A percentile compares a stretch with the other conserved stretches of the same genome.
These are phyloP conservation scores for Ophiostoma quercus DNA, from an alignment of 2,329 filamentous ascomycete genomes.

Conservation along the genomic window DNA sequence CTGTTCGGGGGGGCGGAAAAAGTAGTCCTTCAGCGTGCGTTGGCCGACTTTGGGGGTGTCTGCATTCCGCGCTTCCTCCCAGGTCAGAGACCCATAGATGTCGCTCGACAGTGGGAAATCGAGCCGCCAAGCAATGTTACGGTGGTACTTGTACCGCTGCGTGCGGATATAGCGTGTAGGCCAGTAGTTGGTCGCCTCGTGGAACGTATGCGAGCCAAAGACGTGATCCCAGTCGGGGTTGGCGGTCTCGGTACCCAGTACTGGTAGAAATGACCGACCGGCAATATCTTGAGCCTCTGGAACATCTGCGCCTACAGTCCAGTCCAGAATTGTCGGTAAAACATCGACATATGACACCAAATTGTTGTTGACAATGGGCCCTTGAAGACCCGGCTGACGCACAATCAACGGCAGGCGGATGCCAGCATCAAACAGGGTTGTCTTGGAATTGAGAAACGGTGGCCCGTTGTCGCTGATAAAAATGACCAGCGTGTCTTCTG, in stretches of 20 bases:
- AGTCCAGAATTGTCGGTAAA: constrained; percentile 43
- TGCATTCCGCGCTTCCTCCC: constrained; percentile 24
- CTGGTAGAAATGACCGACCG: constrained; percentile 38
- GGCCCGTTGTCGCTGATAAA: constrained; percentile 36
- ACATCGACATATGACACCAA: constrained; percentile 45
- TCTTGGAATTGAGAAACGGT: constrained; percentile 33
- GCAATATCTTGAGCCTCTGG: constrained; percentile 27
- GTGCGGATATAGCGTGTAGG: constrained; percentile 44
- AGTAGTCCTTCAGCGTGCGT: constrained; percentile 40
- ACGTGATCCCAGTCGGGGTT: constrained; percentile 34
- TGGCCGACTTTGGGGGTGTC: constrained; percentile 35
- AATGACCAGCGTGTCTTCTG: constrained; percentile 24
- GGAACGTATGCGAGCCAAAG: constrained; percentile 49
- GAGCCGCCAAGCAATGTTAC: constrained; percentile 33
- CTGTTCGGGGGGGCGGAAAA: constrained; percentile 43
- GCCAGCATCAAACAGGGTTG: constrained; percentile 2
- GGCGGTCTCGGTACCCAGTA: constrained; percentile 29
- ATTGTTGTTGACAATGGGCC: constrained; percentile 38
- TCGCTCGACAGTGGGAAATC: constrained; percentile 46
- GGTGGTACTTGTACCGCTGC: constrained; percentile 43
- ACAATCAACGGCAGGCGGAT: constrained; percentile 34
- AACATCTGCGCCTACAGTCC: constrained; percentile 29
- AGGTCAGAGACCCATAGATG: constrained; percentile 41
- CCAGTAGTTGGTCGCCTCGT: constrained; percentile 46
- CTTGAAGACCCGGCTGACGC: constrained; percentile 32